phyloP scores from a whole-genome alignment of 306 rosid species.

The Trifolium fragiferum region DNA sequence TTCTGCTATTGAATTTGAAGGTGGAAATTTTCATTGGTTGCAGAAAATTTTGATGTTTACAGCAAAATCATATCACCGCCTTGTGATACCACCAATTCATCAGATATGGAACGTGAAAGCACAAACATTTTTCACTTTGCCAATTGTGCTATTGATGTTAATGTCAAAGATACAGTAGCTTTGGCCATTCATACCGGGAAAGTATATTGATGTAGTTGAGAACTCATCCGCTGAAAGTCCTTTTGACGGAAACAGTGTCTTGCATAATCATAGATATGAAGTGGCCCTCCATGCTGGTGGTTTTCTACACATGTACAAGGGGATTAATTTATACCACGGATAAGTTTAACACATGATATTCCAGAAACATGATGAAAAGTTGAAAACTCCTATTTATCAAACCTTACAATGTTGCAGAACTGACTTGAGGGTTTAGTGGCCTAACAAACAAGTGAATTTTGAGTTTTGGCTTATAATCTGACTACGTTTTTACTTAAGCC shows the following conservation, averaged over 20 bases:
- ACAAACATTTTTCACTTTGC: constrained; percentile 61
- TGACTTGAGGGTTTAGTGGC: background rate
- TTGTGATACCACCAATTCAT: constrained; percentile 33
- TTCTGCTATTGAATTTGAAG: constrained; percentile 61
- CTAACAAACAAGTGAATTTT: background rate
- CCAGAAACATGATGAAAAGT: background rate
- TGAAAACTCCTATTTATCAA: background rate
- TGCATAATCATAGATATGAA: background rate
- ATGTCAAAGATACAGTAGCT: constrained; percentile 61
- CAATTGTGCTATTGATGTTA: constrained; percentile 50
- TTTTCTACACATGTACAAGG: constrained; percentile 2
- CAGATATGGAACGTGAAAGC: constrained; percentile 47
- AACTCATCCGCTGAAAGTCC: constrained; percentile 74
- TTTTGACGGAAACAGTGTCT: constrained; percentile 77
- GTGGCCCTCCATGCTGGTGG: background rate
- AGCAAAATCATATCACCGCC: constrained; percentile 40
- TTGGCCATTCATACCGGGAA: constrained; percentile 91
- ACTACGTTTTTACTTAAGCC: background rate
- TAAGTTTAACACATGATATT: background rate
- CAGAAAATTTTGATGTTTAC: constrained; percentile 42
- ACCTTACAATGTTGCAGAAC: constrained; percentile 4
- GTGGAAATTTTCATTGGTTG: constrained; percentile 45
- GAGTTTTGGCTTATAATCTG: background rate
- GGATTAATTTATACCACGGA: background rate
- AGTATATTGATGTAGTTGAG: constrained; percentile 57